Evolutionary conservation across 768 basidiomycete genomes (phyloP).

Genomic region (Mycena metata): DNA sequence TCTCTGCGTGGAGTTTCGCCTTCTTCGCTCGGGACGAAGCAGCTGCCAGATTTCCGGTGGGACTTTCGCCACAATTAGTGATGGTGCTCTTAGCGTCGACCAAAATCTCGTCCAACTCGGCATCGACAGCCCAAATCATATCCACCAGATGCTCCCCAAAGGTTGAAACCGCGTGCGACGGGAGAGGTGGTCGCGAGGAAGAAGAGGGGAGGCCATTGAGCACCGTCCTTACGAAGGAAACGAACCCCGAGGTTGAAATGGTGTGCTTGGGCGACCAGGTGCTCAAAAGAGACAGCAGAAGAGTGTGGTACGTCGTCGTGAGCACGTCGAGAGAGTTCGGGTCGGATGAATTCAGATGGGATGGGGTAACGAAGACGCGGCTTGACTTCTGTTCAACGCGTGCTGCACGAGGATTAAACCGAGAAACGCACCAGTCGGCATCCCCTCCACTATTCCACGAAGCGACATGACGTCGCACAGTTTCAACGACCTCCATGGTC

Average conservation of each 20-base stretch:
- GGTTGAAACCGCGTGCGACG: conserved; percentile 55
- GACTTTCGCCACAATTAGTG: conserved; percentile 51
- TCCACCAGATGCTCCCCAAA: conserved; percentile 85
- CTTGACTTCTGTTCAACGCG: conserved; percentile 53
- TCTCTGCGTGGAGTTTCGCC: conserved; percentile 67
- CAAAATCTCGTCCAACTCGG: conserved; percentile 79
- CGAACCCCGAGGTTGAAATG: conserved; percentile 65
- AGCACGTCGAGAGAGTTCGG: conserved; percentile 67
- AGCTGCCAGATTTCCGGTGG: conserved; percentile 43
- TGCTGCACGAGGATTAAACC: conserved; percentile 32
- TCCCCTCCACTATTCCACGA: conserved; percentile 74
- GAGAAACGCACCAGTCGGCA: conserved; percentile 66
- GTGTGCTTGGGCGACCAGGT: conserved; percentile 66
- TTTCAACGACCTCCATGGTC: conserved; percentile 72
- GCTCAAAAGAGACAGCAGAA: conserved; percentile 69
- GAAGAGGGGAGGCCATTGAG: conserved; percentile 76
- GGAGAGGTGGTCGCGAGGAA: conserved; percentile 68
- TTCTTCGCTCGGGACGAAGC: conserved; percentile 55
- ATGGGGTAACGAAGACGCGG: conserved; percentile 69
- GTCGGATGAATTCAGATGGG: conserved; percentile 72
- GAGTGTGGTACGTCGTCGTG: conserved; percentile 76
- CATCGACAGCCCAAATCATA: conserved; percentile 85
- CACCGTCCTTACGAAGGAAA: conserved; percentile 75
- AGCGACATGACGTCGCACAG: conserved; percentile 62
- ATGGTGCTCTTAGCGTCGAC: conserved; percentile 65